phyloP scores from a whole-genome alignment of 2,329 filamentous ascomycete species.

The Curvularia sp. region DNA sequence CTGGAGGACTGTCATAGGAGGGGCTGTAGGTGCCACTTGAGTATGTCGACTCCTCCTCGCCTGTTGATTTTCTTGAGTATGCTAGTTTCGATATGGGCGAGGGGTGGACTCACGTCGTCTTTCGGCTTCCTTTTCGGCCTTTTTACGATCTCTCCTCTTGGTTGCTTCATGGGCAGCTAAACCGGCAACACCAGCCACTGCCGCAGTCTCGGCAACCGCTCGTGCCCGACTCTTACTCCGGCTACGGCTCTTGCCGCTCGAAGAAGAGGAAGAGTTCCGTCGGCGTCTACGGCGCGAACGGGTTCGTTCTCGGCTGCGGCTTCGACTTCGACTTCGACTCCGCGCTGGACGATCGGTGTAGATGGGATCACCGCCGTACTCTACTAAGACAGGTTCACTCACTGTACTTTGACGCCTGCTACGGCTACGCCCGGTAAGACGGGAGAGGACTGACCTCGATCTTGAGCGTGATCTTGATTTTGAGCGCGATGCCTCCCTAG shows the following conservation, averaged over 20 bases:
- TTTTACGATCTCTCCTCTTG: slow-evolving; percentile 64
- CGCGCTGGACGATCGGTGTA: slow-evolving; percentile 60
- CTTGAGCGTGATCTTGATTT: slow-evolving; percentile 52
- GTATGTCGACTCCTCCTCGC: slow-evolving; percentile 48
- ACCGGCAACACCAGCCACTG: slow-evolving; percentile 65
- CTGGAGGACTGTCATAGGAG: slow-evolving; percentile 34
- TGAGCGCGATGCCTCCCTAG: slow-evolving; percentile 55
- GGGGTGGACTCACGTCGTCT: slow-evolving; percentile 56
- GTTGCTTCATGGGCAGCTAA: slow-evolving; percentile 65
- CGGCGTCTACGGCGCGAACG: slow-evolving; percentile 48
- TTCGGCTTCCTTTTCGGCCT: slow-evolving; percentile 60
- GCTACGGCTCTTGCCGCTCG: slow-evolving; percentile 47
- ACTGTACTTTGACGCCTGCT: slow-evolving; percentile 54
- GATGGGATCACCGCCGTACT: slow-evolving; percentile 70
- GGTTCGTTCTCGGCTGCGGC: slow-evolving; percentile 24
- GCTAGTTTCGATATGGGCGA: slow-evolving; percentile 18
- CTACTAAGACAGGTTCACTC: slow-evolving; percentile 64
- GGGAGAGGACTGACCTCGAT: slow-evolving; percentile 56
- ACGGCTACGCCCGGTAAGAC: slow-evolving; percentile 45
- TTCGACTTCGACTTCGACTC: slow-evolving; percentile 30
- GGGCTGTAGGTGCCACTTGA: slow-evolving; percentile 44
- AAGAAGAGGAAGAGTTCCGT: slow-evolving; percentile 54
- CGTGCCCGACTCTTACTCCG: slow-evolving; percentile 59
- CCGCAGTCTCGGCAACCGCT: slow-evolving; percentile 62
- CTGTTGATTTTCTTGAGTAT: slow-evolving; percentile 33